These are phyloP conservation scores for Sicyos baderoa DNA, from an alignment of 306 rosid genomes.

Conservation along the genomic window DNA sequence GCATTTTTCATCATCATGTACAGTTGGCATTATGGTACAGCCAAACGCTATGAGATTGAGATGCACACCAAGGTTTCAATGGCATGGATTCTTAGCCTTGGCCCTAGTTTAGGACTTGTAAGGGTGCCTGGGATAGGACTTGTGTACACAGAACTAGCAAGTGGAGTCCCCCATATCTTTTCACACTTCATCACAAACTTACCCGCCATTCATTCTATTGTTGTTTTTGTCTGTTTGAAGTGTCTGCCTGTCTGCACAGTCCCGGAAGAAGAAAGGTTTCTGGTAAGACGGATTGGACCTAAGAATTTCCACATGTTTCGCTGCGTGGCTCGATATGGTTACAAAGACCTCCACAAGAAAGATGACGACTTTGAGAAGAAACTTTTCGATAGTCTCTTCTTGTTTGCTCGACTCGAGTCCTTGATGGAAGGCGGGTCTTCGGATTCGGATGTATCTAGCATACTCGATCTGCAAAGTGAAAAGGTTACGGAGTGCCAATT, in stretches of 20 bases:
- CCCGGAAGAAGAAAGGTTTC: slow-evolving; percentile 73
- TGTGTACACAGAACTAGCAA: slow-evolving; percentile 76
- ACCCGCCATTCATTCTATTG: slow-evolving; percentile 87
- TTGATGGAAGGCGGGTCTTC: slow-evolving; percentile 63
- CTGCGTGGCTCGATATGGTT: slow-evolving; percentile 83
- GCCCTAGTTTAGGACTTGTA: slow-evolving; percentile 87
- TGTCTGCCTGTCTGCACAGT: slow-evolving; percentile 71
- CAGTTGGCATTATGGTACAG: slow-evolving; percentile 79
- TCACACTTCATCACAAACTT: slow-evolving; percentile 82
- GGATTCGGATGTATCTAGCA: slow-evolving; percentile 67
- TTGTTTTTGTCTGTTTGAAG: slow-evolving; percentile 75
- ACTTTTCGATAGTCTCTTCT: slow-evolving; percentile 82
- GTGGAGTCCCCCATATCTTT: slow-evolving; percentile 78
- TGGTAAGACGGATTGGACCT: slow-evolving; percentile 82
- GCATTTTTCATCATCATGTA: slow-evolving; percentile 58
- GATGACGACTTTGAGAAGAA: slow-evolving; percentile 79
- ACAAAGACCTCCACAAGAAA: slow-evolving; percentile 48
- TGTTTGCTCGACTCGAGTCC: slow-evolving; percentile 60
- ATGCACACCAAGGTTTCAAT: slow-evolving; percentile 79
- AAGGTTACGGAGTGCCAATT: slow-evolving; percentile 37
- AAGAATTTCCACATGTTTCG: slow-evolving; percentile 69
- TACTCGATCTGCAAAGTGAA: slow-evolving; percentile 46
- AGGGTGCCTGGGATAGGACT: slow-evolving; percentile 94
- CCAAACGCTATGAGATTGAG: slow-evolving; percentile 69
- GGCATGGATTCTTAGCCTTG: slow-evolving; percentile 65